Conservation (phyloP, 768 basidiomycete genomes). For the Tricholomella constricta region DNA sequence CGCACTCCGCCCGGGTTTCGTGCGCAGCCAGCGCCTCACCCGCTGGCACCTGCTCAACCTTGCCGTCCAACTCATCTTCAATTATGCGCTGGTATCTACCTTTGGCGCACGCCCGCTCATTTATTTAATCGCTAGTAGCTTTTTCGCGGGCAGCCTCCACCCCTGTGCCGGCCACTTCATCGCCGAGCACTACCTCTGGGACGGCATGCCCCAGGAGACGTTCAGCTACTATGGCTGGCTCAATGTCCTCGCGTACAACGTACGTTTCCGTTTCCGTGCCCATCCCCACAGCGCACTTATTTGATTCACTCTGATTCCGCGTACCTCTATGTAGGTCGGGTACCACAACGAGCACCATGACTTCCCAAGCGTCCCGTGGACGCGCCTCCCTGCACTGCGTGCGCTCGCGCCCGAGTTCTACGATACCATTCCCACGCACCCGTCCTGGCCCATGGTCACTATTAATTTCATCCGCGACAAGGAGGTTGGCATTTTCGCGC, state of each 20-base stretch:
- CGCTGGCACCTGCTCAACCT: constrained; percentile 87
- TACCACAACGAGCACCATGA: constrained; percentile 99
- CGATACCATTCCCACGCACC: constrained; percentile 82
- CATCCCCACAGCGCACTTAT: constrained; percentile 7
- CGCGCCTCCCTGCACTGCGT: constrained; percentile 80
- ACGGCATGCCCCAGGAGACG: constrained; percentile 90
- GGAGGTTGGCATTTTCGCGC: constrained; percentile 85
- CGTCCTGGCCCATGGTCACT: constrained; percentile 94
- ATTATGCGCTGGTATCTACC: constrained; percentile 60
- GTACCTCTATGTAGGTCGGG: constrained; percentile 63
- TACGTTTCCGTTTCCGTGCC: constrained; percentile 36
- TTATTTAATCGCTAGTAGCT: constrained; percentile 86
- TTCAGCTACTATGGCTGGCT: constrained; percentile 95
- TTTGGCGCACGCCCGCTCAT: constrained; percentile 55
- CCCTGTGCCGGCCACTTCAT: constrained; percentile 98
- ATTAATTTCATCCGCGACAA: constrained; percentile 91
- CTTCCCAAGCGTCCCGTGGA: constrained; percentile 97
- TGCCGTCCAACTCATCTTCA: constrained; percentile 64
- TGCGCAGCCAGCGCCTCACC: constrained; percentile 80
- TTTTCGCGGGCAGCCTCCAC: constrained; percentile 96
- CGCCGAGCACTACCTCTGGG: constrained; percentile 95
- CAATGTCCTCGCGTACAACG: constrained; percentile 92
- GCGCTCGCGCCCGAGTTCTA: constrained; percentile 91
- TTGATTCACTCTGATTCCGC: background rate
- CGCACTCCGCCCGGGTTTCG: constrained; percentile 92